Percentiles rank a stretch among this genome's conserved stretches.
These are phyloP conservation scores for Rhizopogon vinicolor DNA, from an alignment of 768 basidiomycete genomes.

Conservation along the genomic window DNA sequence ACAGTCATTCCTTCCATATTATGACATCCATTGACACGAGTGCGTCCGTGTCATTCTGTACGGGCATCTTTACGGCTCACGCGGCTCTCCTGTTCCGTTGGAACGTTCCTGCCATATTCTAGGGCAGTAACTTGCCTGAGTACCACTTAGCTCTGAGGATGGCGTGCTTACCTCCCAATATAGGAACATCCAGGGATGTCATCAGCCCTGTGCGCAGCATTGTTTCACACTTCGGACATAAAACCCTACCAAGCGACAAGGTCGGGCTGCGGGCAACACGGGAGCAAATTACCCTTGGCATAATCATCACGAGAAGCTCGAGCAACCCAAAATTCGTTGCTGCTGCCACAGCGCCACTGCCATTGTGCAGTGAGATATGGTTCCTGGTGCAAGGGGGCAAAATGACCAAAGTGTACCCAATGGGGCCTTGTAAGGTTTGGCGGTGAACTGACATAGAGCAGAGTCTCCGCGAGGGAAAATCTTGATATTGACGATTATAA, in stretches of 20 bases:
- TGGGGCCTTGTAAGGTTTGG: too few species aligned
- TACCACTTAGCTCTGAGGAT: constrained; percentile 86
- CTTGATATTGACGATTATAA: constrained; percentile 85
- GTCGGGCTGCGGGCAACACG: constrained; percentile 85
- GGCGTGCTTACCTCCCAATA: constrained; percentile 59
- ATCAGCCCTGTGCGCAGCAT: constrained; percentile 84
- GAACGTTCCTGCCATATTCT: constrained; percentile 91
- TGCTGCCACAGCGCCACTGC: constrained; percentile 86
- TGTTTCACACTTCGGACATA: constrained; percentile 90
- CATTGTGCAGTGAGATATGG: constrained; percentile 48
- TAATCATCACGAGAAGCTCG: constrained; percentile 85
- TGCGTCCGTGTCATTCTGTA: constrained; percentile 92
- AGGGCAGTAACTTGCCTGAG: constrained; percentile 88
- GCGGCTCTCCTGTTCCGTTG: constrained; percentile 92
- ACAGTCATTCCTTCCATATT: constrained; percentile 45
- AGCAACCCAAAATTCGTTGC: constrained; percentile 79
- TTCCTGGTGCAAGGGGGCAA: constrained; percentile 20
- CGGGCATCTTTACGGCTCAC: constrained; percentile 94
- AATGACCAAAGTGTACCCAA: too few species aligned
- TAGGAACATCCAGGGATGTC: constrained; percentile 93
- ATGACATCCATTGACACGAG: constrained; percentile 88
- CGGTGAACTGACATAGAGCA: constrained; percentile 73
- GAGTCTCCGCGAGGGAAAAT: constrained; percentile 76
- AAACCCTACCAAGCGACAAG: constrained; percentile 86
- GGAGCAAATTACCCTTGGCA: constrained; percentile 90